These are phyloP conservation scores for Neopestalotiopsis sp. DNA, from an alignment of 2,329 filamentous ascomycete genomes.

Conservation along the genomic window DNA sequence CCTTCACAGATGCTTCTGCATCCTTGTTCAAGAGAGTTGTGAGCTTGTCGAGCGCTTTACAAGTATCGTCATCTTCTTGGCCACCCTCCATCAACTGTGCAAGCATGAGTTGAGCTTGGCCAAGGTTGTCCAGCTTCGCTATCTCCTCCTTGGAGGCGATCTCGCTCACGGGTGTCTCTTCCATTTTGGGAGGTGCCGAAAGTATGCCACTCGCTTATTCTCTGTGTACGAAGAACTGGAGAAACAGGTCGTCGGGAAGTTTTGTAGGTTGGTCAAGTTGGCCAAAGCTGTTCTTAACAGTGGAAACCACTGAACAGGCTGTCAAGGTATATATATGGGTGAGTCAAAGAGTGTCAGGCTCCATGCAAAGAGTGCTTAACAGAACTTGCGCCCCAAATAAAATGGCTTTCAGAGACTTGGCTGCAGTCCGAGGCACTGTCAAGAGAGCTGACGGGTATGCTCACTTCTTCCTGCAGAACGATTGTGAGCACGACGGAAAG, in stretches of 20 bases:
- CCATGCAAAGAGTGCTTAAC: neutral
- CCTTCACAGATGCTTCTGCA: slow-evolving; percentile 47
- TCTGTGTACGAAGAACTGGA: neutral
- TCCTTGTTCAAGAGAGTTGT: slow-evolving; percentile 66
- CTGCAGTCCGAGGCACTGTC: neutral
- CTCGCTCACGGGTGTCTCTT: slow-evolving; percentile 32
- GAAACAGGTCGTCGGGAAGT: no score
- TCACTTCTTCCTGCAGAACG: neutral
- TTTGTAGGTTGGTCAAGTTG: no score
- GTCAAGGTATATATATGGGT: no score
- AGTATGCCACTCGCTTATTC: neutral
- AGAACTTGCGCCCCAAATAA: neutral
- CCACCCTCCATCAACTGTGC: slow-evolving; percentile 91
- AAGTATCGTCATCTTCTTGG: slow-evolving; percentile 78
- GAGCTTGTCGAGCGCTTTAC: slow-evolving; percentile 61
- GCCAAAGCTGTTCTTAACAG: no score
- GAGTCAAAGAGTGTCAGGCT: neutral
- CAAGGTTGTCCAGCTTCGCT: slow-evolving; percentile 39
- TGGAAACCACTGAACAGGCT: no score
- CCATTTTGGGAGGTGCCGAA: slow-evolving; percentile 25
- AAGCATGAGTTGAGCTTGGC: slow-evolving; percentile 78
- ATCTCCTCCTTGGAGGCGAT: slow-evolving; percentile 33
- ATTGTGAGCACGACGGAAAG: slow-evolving; percentile 10
- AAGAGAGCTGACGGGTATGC: neutral
- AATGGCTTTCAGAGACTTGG: neutral